phyloP scores from a whole-genome alignment of 2,329 filamentous ascomycete species.

The Albifimbria verrucaria region DNA sequence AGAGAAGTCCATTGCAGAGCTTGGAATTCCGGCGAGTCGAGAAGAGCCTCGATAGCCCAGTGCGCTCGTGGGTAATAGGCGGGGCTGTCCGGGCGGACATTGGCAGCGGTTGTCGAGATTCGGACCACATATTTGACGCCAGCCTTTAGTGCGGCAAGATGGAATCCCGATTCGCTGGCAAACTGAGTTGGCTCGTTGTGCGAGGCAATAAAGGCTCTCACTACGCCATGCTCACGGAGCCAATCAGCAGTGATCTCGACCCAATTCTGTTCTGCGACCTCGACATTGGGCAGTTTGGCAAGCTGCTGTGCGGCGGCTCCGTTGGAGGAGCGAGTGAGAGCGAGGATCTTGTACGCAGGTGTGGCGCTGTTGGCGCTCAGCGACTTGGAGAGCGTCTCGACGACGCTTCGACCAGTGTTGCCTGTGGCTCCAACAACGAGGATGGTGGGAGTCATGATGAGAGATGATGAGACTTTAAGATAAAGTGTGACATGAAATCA shows the following conservation, averaged over 20 bases:
- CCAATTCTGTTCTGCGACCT: neutral
- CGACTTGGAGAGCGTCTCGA: neutral
- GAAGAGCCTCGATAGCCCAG: conserved; percentile 1
- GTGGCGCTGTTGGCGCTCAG: neutral
- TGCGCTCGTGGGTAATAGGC: conserved; percentile 1
- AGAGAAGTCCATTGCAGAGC: conserved; percentile 1
- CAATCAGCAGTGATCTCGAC: conserved; percentile 1
- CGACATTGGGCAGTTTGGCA: neutral
- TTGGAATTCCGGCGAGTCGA: neutral
- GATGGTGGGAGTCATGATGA: neutral
- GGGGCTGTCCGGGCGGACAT: neutral
- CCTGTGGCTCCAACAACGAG: neutral
- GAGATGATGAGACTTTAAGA: neutral
- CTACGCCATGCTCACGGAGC: neutral
- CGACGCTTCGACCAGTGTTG: conserved; percentile 1
- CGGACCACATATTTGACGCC: neutral
- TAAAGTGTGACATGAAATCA: neutral
- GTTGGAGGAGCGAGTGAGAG: neutral
- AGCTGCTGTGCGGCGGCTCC: neutral
- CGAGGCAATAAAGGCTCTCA: neutral
- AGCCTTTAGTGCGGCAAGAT: neutral
- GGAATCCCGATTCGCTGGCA: neutral
- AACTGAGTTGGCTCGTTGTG: neutral
- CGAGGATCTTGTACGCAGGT: neutral
- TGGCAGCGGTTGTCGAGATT: neutral